These are phyloP conservation scores for Zygoascus meyerae DNA, from an alignment of 1,139 yeast genomes.

Conservation along the genomic window DNA sequence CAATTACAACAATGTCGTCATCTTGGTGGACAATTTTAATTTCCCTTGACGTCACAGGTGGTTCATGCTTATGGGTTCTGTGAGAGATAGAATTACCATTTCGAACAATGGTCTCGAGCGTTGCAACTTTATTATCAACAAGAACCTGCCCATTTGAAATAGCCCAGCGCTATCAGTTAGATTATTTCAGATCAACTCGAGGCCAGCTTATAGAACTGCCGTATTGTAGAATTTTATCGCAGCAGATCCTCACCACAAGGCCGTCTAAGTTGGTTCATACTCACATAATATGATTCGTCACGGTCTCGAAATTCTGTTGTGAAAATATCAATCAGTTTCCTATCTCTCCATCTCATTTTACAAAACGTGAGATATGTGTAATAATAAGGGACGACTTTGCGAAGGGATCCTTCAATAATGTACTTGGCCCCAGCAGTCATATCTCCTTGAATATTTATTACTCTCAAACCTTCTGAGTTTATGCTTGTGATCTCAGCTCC, in stretches of 20 bases:
- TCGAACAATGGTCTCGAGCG: conserved; percentile 56
- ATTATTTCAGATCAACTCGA: too few species aligned
- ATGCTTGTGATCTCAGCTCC: not conserved
- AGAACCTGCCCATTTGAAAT: conserved; percentile 69
- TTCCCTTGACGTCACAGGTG: conserved; percentile 69
- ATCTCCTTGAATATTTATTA: conserved; percentile 30
- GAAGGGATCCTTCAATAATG: conserved; percentile 38
- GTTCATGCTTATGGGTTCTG: conserved; percentile 83
- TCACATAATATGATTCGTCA: conserved; percentile 56
- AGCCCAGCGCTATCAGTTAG: conserved; percentile 38
- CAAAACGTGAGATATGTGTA: conserved; percentile 89
- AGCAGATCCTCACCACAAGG: not conserved
- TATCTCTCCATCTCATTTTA: conserved; percentile 85
- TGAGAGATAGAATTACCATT: conserved; percentile 87
- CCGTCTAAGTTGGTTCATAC: conserved; percentile 10
- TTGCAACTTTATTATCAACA: conserved; percentile 61
- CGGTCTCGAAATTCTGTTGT: conserved; percentile 79
- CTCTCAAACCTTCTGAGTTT: conserved; percentile 1
- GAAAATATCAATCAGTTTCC: conserved; percentile 72
- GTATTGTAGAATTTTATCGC: too few species aligned
- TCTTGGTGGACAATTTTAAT: conserved; percentile 74
- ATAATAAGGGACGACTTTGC: conserved; percentile 79
- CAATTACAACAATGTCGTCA: conserved; percentile 75
- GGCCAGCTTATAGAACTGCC: too few species aligned
- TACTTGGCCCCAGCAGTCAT: conserved; percentile 35